Conservation (phyloP, 768 basidiomycete species). For the Fomitopsis serialis region DNA sequence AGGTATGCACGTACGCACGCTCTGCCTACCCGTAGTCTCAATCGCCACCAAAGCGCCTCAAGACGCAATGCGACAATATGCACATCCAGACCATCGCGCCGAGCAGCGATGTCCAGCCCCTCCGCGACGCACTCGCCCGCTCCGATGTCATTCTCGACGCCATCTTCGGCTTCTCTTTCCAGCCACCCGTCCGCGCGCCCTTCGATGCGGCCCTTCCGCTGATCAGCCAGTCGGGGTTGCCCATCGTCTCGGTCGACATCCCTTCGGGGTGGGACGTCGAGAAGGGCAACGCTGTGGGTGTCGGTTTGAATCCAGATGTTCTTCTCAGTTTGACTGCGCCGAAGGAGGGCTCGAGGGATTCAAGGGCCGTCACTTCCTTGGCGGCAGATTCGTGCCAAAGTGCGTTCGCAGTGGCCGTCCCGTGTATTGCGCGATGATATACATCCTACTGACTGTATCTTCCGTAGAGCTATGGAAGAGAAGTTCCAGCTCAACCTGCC, state of each 20-base stretch:
- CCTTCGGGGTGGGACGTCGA: conserved; percentile 98
- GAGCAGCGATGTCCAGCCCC: conserved; percentile 38
- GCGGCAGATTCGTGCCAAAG: conserved; percentile 91
- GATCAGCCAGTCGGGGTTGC: conserved; percentile 56
- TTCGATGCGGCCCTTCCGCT: conserved; percentile 75
- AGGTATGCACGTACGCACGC: conserved; percentile 38
- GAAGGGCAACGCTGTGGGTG: conserved; percentile 51
- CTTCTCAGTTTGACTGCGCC: conserved; percentile 92
- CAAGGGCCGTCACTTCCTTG: conserved; percentile 84
- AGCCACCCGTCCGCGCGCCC: conserved; percentile 82
- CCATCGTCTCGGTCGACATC: conserved; percentile 93
- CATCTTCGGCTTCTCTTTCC: conserved; percentile 97
- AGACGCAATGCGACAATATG: conserved; percentile 87
- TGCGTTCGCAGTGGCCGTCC: too few relatives aligned
- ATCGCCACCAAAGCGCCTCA: conserved; percentile 54
- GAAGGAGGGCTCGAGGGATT: conserved; percentile 81
- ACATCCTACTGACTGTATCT: too few relatives aligned
- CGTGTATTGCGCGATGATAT: too few relatives aligned
- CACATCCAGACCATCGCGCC: conserved; percentile 65
- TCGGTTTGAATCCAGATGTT: conserved; percentile 69
- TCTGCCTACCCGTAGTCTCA: background rate
- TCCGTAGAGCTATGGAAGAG: conserved; percentile 61
- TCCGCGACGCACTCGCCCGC: conserved; percentile 45
- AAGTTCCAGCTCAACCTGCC: conserved; percentile 80
- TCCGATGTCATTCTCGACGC: conserved; percentile 90